A percentile compares a stretch with the other conserved stretches of the same genome.
Conservation (phyloP, 371 early-diverging fungal species). For the Blyttiomyces sp. region DNA sequence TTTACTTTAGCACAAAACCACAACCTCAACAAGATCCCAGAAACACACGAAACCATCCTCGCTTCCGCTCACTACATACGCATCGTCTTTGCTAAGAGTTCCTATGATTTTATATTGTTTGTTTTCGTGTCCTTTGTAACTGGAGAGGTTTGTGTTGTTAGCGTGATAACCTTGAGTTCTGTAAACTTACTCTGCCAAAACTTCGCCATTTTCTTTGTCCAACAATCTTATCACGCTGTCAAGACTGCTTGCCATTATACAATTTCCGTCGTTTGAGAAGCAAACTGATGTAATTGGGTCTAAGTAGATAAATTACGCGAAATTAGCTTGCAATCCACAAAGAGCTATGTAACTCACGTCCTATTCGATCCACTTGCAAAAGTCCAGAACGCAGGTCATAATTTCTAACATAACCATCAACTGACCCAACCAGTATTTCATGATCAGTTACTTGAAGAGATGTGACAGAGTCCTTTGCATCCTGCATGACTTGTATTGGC, state of each 20-base stretch:
- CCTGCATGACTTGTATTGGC: slow-evolving; percentile 84
- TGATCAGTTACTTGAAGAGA: slow-evolving; percentile 65
- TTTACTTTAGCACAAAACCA: slow-evolving; percentile 29
- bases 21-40: slow-evolving; percentile 80
- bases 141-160: slow-evolving; percentile 15
- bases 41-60: slow-evolving; percentile 84
- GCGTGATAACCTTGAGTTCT: background rate
- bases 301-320: slow-evolving; percentile 15
- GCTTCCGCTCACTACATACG: slow-evolving; percentile 79
- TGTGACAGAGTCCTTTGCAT: slow-evolving; percentile 84
- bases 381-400: slow-evolving; percentile 73
- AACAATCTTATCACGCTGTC: slow-evolving; percentile 77
- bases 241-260: slow-evolving; percentile 69
- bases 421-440: slow-evolving; percentile 79
- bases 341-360: slow-evolving; percentile 1
- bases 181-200: slow-evolving; percentile 64
- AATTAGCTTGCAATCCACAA: background rate
- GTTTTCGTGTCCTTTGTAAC: slow-evolving; percentile 79
- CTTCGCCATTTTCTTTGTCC: slow-evolving; percentile 72
- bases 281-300: slow-evolving; percentile 77
- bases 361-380: slow-evolving; percentile 17
- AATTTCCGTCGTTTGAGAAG: slow-evolving; percentile 71
- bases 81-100: slow-evolving; percentile 66
- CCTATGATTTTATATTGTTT: slow-evolving; percentile 69
- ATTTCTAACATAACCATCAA: slow-evolving; percentile 77